Conservation (phyloP, 371 early-diverging fungal species). For the Circinella minor region DNA sequence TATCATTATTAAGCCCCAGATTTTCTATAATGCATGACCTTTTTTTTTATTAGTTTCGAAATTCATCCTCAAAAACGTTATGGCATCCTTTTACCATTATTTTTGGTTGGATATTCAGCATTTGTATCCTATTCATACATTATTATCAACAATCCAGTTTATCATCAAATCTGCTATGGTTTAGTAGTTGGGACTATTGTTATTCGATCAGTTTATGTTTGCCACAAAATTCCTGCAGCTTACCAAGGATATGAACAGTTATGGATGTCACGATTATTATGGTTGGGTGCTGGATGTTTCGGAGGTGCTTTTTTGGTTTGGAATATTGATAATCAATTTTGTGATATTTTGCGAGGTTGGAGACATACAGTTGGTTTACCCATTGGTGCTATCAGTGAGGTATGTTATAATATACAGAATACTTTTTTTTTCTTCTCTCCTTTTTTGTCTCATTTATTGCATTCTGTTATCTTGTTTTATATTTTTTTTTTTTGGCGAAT, state of each 20-base stretch:
- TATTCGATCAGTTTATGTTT: slow-evolving; percentile 48
- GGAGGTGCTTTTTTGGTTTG: slow-evolving; percentile 70
- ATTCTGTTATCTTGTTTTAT: slow-evolving; percentile 26
- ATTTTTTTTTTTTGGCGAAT: neutral
- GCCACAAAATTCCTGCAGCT: slow-evolving; percentile 32
- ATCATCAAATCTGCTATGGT: slow-evolving; percentile 77
- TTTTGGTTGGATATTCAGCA: slow-evolving; percentile 54
- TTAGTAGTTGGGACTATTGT: slow-evolving; percentile 55
- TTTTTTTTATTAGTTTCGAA: slow-evolving; percentile 36
- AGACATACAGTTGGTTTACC: slow-evolving; percentile 53
- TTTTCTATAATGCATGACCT: too few relatives aligned
- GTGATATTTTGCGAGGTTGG: slow-evolving; percentile 55
- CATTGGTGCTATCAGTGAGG: slow-evolving; percentile 56
- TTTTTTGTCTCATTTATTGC: slow-evolving; percentile 8
- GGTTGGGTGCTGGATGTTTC: slow-evolving; percentile 51
- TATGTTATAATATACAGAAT: slow-evolving; percentile 3
- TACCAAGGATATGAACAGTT: slow-evolving; percentile 33
- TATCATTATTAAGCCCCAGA: too few relatives aligned
- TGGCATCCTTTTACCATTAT: slow-evolving; percentile 41
- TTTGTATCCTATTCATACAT: slow-evolving; percentile 70
- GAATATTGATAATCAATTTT: slow-evolving; percentile 82
- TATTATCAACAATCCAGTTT: slow-evolving; percentile 70
- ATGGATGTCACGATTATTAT: slow-evolving; percentile 38
- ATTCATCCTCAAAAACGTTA: slow-evolving; percentile 46
- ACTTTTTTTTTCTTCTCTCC: neutral